phyloP scores from a whole-genome alignment of 2,329 filamentous ascomycete genomes.

The Lithohypha guttulata region DNA sequence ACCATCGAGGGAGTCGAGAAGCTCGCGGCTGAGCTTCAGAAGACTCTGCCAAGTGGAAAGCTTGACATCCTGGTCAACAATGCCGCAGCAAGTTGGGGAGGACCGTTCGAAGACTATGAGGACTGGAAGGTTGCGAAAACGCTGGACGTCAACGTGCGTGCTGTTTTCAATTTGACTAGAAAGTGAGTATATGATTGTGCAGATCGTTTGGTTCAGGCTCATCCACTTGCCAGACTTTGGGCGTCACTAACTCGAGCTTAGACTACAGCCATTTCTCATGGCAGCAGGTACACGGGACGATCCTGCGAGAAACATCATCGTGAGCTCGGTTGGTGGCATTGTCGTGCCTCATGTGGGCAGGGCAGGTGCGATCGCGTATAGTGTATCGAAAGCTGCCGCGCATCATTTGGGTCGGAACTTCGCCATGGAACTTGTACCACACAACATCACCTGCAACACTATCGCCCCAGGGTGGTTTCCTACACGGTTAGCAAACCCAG shows the following conservation, averaged over 20 bases:
- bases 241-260: too few relatives aligned
- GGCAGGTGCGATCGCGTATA: slow-evolving; percentile 44
- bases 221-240: too few relatives aligned
- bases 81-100: slow-evolving; percentile 31
- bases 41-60: slow-evolving; percentile 24
- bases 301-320: slow-evolving; percentile 30
- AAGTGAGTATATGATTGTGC: too few relatives aligned
- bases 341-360: slow-evolving; percentile 30
- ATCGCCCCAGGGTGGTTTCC: slow-evolving; percentile 50
- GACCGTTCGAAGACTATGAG: slow-evolving; percentile 28
- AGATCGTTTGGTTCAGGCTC: too few relatives aligned
- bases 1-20: slow-evolving; percentile 28
- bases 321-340: slow-evolving; percentile 27
- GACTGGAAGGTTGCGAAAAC: slow-evolving; percentile 29
- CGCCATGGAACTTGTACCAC: slow-evolving; percentile 56
- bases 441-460: slow-evolving; percentile 55
- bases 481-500: slow-evolving; percentile 53
- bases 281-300: slow-evolving; percentile 24
- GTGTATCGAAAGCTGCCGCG: slow-evolving; percentile 62
- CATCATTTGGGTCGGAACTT: slow-evolving; percentile 65
- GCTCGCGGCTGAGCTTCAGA: slow-evolving; percentile 26
- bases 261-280: slow-evolving; percentile 28
- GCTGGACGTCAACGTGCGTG: slow-evolving; percentile 31
- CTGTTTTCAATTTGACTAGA: slow-evolving; percentile 30
- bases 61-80: slow-evolving; percentile 32